Base-by-base conservation (phyloP, 495 filamentous ascomycete genomes). In the Tuber indicum region DNA sequence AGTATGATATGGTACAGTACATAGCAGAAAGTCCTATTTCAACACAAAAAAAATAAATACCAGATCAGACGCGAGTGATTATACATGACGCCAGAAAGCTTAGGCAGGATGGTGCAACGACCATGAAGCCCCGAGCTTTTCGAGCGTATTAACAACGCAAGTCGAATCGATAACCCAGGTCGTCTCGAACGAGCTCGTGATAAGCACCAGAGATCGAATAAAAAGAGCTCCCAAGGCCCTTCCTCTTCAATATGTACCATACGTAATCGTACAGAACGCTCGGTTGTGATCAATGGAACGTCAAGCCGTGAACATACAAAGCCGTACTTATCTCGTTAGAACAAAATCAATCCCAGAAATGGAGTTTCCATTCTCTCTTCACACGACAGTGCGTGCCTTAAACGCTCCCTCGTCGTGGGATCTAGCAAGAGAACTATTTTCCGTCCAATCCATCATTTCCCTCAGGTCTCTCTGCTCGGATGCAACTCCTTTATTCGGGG, bases 111-210 rank as follows among this genome's bases (percentile, higher is more conserved):
- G 14, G 4, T 1, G 47, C 47, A 6, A 3, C 0, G 9, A 43
- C 6, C 2, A 10, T 12, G 14, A 45, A 45, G 32, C 3, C 44
- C 44, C 44, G 10, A 43, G 44, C 44, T 45, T 2, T 45, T 16
- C 44, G 44, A 45, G 44, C 14, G 1, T 21, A 52, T 52, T 9
- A n/a, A 52, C 6, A 0, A 10, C 2, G 8, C 21, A 10, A 52
- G 21, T 2, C 6, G 21, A 52, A 21, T 1, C 1, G n/a, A 10
- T 0, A 0, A 2, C 6, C 47, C 47, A 0, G 8, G 7, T 3
- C 6, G 23, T 2, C 23, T n/a, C 47, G 47, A 8, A 49, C 0
- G 6, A 0, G 17, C 46, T 2, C 49, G 21, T 21, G 49, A 1
- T 10, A n/a, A 10, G 10, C 21, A 10, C 49, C 21, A 52, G 49